Conservation (phyloP, 2,329 filamentous ascomycete species). For the Stachybotrys echinatus region DNA sequence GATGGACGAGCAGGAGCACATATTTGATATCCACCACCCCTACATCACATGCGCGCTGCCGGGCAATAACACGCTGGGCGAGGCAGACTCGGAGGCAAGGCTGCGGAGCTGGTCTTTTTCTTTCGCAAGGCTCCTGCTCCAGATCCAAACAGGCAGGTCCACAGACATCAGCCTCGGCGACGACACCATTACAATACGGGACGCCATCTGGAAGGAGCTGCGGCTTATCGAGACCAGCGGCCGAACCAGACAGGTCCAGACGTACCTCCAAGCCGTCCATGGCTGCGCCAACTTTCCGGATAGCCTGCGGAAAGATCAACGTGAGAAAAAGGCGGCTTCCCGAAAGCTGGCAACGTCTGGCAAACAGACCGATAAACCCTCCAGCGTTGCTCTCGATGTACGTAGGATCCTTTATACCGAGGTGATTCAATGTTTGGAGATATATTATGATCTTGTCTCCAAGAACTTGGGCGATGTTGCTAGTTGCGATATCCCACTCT, state of each 20-base stretch:
- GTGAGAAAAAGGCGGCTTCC: no score
- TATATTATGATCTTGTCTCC: no score
- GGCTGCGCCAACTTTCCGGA: not conserved
- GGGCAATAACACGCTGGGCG: not conserved
- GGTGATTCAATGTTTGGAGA: no score
- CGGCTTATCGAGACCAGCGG: not conserved
- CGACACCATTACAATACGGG: not conserved
- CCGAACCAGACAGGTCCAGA: not conserved
- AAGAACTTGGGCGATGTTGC: no score
- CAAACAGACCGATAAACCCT: no score
- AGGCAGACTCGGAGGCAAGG: not conserved
- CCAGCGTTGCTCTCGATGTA: no score
- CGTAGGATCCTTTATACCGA: no score
- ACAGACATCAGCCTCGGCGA: not conserved
- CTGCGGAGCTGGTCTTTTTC: not conserved
- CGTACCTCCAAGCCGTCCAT: not conserved
- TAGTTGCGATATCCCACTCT: no score
- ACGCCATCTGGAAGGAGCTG: not conserved
- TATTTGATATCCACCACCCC: not conserved
- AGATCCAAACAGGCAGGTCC: not conserved
- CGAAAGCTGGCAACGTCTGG: no score
- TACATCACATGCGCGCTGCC: not conserved
- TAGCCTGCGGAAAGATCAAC: not conserved
- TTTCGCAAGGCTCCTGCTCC: not conserved
- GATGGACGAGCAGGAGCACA: not conserved